phyloP scores from a whole-genome alignment of 83 land plant genomes.

The Isoetes engelmannii region DNA sequence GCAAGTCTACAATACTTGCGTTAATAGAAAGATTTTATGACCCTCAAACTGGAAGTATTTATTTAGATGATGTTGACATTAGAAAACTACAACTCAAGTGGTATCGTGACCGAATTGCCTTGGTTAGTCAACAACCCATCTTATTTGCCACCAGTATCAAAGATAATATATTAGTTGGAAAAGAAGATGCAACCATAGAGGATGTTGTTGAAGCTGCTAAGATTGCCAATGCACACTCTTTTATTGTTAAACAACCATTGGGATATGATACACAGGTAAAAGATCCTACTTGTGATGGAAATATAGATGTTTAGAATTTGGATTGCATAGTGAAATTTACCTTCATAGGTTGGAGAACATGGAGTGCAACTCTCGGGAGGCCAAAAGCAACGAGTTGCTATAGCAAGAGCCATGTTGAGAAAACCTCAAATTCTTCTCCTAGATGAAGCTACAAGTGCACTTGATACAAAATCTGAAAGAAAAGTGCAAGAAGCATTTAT shows the following conservation, averaged over 20 bases:
- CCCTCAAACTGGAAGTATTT: conserved; percentile 52
- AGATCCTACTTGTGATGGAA: not conserved
- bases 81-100: conserved; percentile 59
- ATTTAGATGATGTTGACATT: conserved; percentile 63
- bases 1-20: conserved; percentile 73
- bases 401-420: conserved; percentile 63
- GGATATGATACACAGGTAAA: conserved; percentile 79
- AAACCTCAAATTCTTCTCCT: conserved; percentile 59
- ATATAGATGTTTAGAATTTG: not conserved
- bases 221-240: conserved; percentile 77
- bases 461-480: conserved; percentile 67
- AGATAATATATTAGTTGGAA: conserved; percentile 73
- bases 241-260: conserved; percentile 59
- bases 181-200: conserved; percentile 52
- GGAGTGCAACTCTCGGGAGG: conserved; percentile 81
- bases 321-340: not conserved
- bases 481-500: conserved; percentile 65
- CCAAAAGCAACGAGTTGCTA: conserved; percentile 70
- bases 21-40: conserved; percentile 79
- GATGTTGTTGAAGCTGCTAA: conserved; percentile 62
- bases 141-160: conserved; percentile 64
- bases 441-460: conserved; percentile 84
- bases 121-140: conserved; percentile 86
- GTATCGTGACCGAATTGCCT: conserved; percentile 67
- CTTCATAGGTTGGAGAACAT: conserved; percentile 56